A percentile compares a stretch with the other conserved stretches of the same genome.
Conservation (phyloP, 352 stramenopile species). For the Phytophthora litchii region DNA sequence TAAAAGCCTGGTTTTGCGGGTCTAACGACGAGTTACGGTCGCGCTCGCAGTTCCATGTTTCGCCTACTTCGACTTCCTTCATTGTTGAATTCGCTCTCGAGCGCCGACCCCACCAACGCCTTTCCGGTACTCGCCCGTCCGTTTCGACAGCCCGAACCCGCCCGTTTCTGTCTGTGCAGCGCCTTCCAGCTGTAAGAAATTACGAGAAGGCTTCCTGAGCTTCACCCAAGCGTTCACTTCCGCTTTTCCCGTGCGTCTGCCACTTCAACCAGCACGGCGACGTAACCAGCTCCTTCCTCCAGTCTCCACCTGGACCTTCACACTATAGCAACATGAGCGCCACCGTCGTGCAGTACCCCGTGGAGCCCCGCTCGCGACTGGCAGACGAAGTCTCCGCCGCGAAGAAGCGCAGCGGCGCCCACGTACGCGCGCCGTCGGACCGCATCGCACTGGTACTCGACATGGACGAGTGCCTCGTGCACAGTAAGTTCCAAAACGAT, state of each 20-base stretch:
- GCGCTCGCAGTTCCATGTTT: slow-evolving; percentile 12
- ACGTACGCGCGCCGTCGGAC: slow-evolving; percentile 45
- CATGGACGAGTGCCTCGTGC: slow-evolving; percentile 97
- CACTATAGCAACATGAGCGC: slow-evolving; percentile 59
- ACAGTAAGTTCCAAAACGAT: slow-evolving; percentile 91
- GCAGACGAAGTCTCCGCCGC: slow-evolving; percentile 67
- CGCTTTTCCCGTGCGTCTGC: slow-evolving; percentile 28
- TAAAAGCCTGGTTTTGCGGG: slow-evolving; percentile 23
- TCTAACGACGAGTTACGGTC: slow-evolving; percentile 1
- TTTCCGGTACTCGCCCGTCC: slow-evolving; percentile 20
- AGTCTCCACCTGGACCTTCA: neutral
- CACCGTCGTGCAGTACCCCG: slow-evolving; percentile 80
- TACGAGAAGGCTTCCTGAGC: slow-evolving; percentile 26
- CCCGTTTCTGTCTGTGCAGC: slow-evolving; percentile 27
- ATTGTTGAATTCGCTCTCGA: slow-evolving; percentile 62
- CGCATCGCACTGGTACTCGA: slow-evolving; percentile 91
- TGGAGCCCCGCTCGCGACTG: slow-evolving; percentile 59
- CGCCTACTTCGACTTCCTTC: slow-evolving; percentile 18
- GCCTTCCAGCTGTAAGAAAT: slow-evolving; percentile 42
- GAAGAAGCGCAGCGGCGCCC: slow-evolving; percentile 59
- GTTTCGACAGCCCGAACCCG: slow-evolving; percentile 23
- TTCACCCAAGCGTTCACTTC: slow-evolving; percentile 30
- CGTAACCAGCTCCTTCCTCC: neutral
- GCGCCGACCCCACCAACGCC: slow-evolving; percentile 8
- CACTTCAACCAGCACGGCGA: slow-evolving; percentile 15